Base-by-base conservation (phyloP, 176 grass and related monocot species). In the Hsuehochloa calcarea region DNA sequence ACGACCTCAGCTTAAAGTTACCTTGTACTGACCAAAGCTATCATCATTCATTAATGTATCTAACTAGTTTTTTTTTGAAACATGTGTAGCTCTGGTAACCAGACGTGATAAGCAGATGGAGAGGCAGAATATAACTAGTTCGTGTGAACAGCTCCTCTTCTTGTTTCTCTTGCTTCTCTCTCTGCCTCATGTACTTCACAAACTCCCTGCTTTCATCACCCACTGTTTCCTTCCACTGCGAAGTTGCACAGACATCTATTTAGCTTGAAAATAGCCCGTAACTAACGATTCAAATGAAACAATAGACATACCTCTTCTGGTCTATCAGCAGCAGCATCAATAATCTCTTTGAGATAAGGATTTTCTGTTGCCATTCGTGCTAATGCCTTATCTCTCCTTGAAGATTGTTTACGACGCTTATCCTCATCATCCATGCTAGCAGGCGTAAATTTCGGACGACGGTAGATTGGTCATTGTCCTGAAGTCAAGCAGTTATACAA, bases 171-270 rank as follows among this genome's bases (percentile, higher is more conserved):
- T 82, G 85, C 44, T 74, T 54, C 54, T 92, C 97, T 88, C 80
- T 86, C 84, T 94, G 92, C 68, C 88, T 78, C 72, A 78, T 84
- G 75, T 96, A 96, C 61, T 34, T 82, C 0, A 81, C 25, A 67
- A 92, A 88, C 59, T 94, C 93, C 90, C 49, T 96, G 87, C 97
- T 99, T 88, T 94, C 97, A 58, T 93, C 90, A 5, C 92, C 97
- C 13, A 68, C 50, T 17, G 39, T 92, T 81, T 94, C 93, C 82
- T 88, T 96, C 85, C 86, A 89, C 93, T 94, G 87, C 38, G 77
- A 85, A 39, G 27, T 63, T 31, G 15, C 22, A 44, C 5, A 81
- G 26, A 70, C 26, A 62, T n/a, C 80, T 64, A 77, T 66, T 82
- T 70, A 63, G 46, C 39, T 16, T 10, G 63, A 87, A 10, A 66